Evolutionary conservation across 306 rosid genomes (phyloP).

Genomic region (Arachis stenosperma): DNA sequence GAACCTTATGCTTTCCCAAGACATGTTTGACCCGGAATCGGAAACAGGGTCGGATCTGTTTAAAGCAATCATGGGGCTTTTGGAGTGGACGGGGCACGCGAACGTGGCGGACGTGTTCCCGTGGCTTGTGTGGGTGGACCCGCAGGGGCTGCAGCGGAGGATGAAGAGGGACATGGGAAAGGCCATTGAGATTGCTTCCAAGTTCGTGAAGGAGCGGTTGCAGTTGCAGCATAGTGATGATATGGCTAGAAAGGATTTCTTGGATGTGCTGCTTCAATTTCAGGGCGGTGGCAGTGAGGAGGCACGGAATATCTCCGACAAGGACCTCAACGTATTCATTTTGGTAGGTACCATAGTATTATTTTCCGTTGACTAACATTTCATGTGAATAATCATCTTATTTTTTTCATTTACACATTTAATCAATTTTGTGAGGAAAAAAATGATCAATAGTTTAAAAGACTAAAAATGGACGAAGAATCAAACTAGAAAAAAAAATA

Average conservation of each 20-base stretch:
- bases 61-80: conserved; percentile 43
- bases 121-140: conserved; percentile 55
- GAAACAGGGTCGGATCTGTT: conserved; percentile 55
- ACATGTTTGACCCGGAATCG: conserved; percentile 52
- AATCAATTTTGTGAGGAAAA: too few species aligned
- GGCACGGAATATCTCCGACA: conserved; percentile 45
- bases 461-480: too few species aligned
- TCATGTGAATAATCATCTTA: too few species aligned
- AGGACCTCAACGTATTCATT: conserved; percentile 56
- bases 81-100: conserved; percentile 59
- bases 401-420: too few species aligned
- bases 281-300: conserved; percentile 49
- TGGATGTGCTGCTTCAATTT: conserved; percentile 63
- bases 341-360: conserved; percentile 37
- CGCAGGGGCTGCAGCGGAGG: conserved; percentile 51
- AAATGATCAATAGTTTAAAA: too few species aligned
- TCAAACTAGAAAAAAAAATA: too few species aligned
- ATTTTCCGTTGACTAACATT: too few species aligned
- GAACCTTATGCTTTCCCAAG: conserved; percentile 60
- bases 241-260: conserved; percentile 44
- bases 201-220: conserved; percentile 50
- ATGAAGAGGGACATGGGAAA: conserved; percentile 62
- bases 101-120: conserved; percentile 60
- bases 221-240: conserved; percentile 2
- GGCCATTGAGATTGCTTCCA: conserved; percentile 49